These are phyloP conservation scores for Strobilomyces confusus DNA, from an alignment of 768 basidiomycete genomes.

Conservation along the genomic window DNA sequence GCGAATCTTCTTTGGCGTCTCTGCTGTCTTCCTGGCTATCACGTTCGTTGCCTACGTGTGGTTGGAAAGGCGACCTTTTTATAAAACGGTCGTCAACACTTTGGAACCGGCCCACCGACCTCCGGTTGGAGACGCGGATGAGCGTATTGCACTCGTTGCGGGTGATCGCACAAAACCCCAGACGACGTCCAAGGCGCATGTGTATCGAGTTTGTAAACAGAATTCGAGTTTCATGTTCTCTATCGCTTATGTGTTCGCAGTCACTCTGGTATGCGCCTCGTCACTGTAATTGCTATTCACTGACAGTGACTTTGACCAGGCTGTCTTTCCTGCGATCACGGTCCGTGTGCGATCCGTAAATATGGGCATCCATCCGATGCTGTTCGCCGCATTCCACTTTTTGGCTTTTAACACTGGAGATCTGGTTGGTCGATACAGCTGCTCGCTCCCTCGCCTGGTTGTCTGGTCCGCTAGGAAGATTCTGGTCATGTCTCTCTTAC, in stretches of 20 bases:
- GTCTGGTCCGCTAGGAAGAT: constrained; percentile 69
- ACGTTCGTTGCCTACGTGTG: constrained; percentile 52
- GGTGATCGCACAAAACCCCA: constrained; percentile 19
- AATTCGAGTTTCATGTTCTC: constrained; percentile 72
- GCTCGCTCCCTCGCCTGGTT: constrained; percentile 58
- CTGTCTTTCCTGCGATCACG: constrained; percentile 86
- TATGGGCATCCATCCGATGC: constrained; percentile 64
- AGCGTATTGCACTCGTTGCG: constrained; percentile 36
- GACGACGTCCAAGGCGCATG: constrained; percentile 38
- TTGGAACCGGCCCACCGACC: constrained; percentile 35
- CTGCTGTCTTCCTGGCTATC: constrained; percentile 58
- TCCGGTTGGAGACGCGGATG: constrained; percentile 24
- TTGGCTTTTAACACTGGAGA: constrained; percentile 73
- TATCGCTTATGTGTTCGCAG: constrained; percentile 68
- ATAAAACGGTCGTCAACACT: constrained; percentile 49
- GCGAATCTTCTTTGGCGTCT: constrained; percentile 68
- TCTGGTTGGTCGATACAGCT: constrained; percentile 63
- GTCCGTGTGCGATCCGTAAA: constrained; percentile 68
- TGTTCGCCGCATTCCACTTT: constrained; percentile 79
- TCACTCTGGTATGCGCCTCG: constrained; percentile 65
- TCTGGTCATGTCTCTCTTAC: constrained; percentile 56
- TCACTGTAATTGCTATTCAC: neutral
- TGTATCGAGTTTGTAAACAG: constrained; percentile 52
- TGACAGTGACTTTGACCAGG: constrained; percentile 38
- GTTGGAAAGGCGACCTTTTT: constrained; percentile 57